Base-by-base conservation (phyloP, 1,284 basidiomycete genomes). In the Rhodofomes roseus region DNA sequence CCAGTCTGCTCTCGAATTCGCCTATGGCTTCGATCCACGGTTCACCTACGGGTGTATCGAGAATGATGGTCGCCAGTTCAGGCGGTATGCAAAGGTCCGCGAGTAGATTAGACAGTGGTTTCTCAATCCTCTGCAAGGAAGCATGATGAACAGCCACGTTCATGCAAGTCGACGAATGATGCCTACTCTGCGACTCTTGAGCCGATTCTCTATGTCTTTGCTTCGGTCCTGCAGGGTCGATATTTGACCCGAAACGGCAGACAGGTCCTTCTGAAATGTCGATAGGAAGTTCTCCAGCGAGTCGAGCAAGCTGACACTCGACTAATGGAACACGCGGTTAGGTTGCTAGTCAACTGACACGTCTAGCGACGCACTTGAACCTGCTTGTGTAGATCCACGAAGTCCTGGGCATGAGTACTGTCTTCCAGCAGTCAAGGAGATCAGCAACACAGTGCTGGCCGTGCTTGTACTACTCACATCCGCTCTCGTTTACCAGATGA, bases 191-290 rank as follows among this genome's bases (percentile, higher is more conserved):
- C 95, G 82, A 52, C 88, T 91, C 72, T 89, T 92, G 56, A 98
- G 80, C 60, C 90, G 84, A 61, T 84, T 85, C 64, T 98, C 96
- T 53, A 99, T 96, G 52, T 90, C 88, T 64, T 92, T 90, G 69
- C 93, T 96, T 40, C 93, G 84, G 62, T 86, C 83, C 71, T 99
- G 96, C 25, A 99, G 81, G 64, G 96, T 92, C 0, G 93, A 90
- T 70, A 99, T 97, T 71, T 99, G 96, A 0, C 93, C 92, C 2
- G 96, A 98, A 4, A 98, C 95, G 1, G 90, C 87, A 3, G 92
- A 91, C 5, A 99, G 81, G 74, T 99, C 96, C 65, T 84, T 89
- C 74, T 98, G 95, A 68, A 99, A 99, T 0, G 93, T 96, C 1
- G 94, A 94, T 11, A 98, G 82, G 73, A 98, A 98, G 1, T 85